Percentiles rank a stretch among this genome's conserved stretches.
These are phyloP conservation scores for Boletus tomentosulus DNA, from an alignment of 768 basidiomycete species.

Conservation along the genomic window DNA sequence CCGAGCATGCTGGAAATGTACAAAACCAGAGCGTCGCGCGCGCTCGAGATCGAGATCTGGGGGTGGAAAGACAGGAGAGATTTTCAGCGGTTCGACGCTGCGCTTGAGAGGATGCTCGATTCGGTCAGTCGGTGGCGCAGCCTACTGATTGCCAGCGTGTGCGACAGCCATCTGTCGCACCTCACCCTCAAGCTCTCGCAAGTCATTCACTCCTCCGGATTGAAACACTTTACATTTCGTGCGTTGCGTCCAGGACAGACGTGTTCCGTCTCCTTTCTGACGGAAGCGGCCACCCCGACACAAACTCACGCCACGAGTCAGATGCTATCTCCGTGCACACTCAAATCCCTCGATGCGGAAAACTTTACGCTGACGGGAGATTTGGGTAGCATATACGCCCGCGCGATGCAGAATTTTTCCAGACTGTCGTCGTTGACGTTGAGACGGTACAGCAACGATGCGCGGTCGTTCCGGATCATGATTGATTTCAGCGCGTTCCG, in stretches of 20 bases:
- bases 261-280: conserved; percentile 24
- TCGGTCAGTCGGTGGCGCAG: conserved; percentile 28
- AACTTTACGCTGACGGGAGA: conserved; percentile 26
- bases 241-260: conserved; percentile 30
- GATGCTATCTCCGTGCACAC: conserved; percentile 6
- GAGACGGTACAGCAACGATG: conserved; percentile 26
- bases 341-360: conserved; percentile 28
- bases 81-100: conserved; percentile 28
- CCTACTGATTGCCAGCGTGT: conserved; percentile 22
- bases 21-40: conserved; percentile 21
- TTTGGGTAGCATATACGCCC: conserved; percentile 10
- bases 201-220: conserved; percentile 12
- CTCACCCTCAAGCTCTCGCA: conserved; percentile 26
- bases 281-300: conserved; percentile 4
- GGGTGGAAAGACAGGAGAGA: conserved; percentile 31
- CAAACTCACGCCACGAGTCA: conserved; percentile 2
- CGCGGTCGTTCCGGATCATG: conserved; percentile 25
- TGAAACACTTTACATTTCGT: conserved; percentile 28
- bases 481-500: conserved; percentile 27
- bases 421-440: conserved; percentile 25
- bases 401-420: conserved; percentile 14
- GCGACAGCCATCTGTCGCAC: conserved; percentile 28
- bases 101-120: conserved; percentile 24
- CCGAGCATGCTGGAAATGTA: conserved; percentile 23
- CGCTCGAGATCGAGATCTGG: conserved; percentile 25